Base-by-base conservation (phyloP, 108 stramenopile genomes). In the Stephanodiscus triporus region DNA sequence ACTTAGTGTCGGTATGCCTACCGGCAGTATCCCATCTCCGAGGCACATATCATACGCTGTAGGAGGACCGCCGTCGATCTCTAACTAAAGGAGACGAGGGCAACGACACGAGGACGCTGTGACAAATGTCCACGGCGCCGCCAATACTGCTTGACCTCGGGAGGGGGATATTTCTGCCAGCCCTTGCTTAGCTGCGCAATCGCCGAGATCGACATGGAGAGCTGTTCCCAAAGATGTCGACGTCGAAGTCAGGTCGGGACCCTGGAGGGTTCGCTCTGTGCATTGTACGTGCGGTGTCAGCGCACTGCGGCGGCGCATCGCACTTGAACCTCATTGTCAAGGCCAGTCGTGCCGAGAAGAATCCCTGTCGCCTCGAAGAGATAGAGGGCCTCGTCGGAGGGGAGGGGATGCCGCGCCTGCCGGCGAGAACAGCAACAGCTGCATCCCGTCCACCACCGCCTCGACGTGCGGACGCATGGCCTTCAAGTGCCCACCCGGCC, bases 281-380 rank as follows among this genome's bases (percentile, higher is more conserved):
- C 78, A 81, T 11, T 68, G 85, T 17, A 91, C 72, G 61, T 92
- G 91, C 9, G 88, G 91, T 3, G 88, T 88, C 62, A 89, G 86
- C n/a, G n/a, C 0, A 92, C 86, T 0, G 76, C 74, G 16, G 86
- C 77, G 36, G 87, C 72, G 69, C 84, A 88, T 47, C 71, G 65
- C 58, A 78, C 81, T 45, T 92, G 91, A 37, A 84, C 68, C 9
- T 65, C 54, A 36, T 70, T 67, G 19, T 81, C 85, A 55, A 89
- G 55, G 13, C 85, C 88, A 26, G 88, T 88, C 58, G 83, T 87
- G 29, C 91, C 91, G 48, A 92, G 77, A 23, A 92, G 66, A 4
- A 92, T 68, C 34, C 91, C 91, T 49, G 89, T 87, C 2, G 87
- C 74, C 70, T 92, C 91, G 65, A 92, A 92, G 49, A 92, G 72